phyloP scores from a whole-genome alignment of 495 filamentous ascomycete genomes.

The Penicillium verhagenii region DNA sequence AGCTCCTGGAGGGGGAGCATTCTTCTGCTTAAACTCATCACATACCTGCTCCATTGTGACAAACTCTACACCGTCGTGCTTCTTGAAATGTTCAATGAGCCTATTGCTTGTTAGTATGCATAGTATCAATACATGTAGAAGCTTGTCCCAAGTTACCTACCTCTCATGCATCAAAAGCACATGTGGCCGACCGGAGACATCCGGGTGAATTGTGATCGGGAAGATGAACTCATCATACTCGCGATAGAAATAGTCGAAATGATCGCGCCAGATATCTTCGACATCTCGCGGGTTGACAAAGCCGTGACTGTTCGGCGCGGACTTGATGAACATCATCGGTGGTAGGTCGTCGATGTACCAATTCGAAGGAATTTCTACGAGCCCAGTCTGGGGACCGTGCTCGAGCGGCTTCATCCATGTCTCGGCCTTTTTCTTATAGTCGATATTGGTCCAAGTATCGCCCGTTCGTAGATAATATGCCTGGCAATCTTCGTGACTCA shows the following conservation, averaged over 20 bases:
- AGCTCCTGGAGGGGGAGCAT: slow-evolving; percentile 22
- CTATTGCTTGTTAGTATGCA: slow-evolving; percentile 21
- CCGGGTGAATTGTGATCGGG: slow-evolving; percentile 66
- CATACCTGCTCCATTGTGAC: slow-evolving; percentile 66
- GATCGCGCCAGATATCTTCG: slow-evolving; percentile 58
- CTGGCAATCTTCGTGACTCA: slow-evolving; percentile 65
- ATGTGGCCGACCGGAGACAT: slow-evolving; percentile 64
- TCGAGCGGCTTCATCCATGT: slow-evolving; percentile 65
- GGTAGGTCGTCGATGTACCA: slow-evolving; percentile 68
- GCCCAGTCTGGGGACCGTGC: slow-evolving; percentile 48
- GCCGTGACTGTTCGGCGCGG: slow-evolving; percentile 54
- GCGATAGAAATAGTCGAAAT: slow-evolving; percentile 66
- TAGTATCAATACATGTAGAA: neutral
- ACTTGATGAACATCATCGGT: slow-evolving; percentile 62
- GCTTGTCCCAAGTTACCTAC: neutral
- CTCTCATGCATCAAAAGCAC: slow-evolving; percentile 48
- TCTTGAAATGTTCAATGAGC: slow-evolving; percentile 70
- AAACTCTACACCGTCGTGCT: slow-evolving; percentile 71
- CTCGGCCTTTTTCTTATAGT: slow-evolving; percentile 57
- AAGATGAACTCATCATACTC: slow-evolving; percentile 70
- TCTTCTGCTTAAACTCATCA: slow-evolving; percentile 57
- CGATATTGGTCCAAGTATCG: slow-evolving; percentile 60
- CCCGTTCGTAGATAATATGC: slow-evolving; percentile 61
- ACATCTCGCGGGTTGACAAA: slow-evolving; percentile 59
- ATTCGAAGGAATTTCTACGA: slow-evolving; percentile 65